A percentile compares a stretch with the other conserved stretches of the same genome.
These are phyloP conservation scores for Rhizophagus prolifer DNA, from an alignment of 192 early-diverging fungal genomes.

Conservation along the genomic window DNA sequence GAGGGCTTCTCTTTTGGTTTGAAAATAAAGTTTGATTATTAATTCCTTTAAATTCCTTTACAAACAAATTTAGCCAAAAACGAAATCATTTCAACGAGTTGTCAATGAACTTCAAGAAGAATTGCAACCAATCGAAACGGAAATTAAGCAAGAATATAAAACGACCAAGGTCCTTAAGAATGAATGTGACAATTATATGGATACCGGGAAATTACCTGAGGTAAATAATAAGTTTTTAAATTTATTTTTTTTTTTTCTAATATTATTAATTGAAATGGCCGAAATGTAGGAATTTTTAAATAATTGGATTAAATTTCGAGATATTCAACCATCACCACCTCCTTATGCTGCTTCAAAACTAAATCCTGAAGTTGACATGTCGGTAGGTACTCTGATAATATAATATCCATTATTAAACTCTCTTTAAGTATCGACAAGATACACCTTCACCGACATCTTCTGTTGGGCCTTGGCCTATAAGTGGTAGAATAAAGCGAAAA, in stretches of 20 bases:
- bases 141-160: slow-evolving; percentile 29
- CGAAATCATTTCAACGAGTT: slow-evolving; percentile 27
- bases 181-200: slow-evolving; percentile 22
- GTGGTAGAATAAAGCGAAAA: slow-evolving; percentile 31
- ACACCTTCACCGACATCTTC: slow-evolving; percentile 25
- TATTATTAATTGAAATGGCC: no score
- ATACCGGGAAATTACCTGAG: slow-evolving; percentile 9
- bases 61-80: slow-evolving; percentile 22
- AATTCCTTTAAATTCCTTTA: not conserved
- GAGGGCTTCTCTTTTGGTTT: slow-evolving; percentile 26
- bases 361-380: slow-evolving; percentile 26
- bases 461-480: slow-evolving; percentile 22
- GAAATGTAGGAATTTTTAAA: slow-evolving; percentile 14
- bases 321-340: slow-evolving; percentile 26
- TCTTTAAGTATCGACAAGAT: slow-evolving; percentile 33
- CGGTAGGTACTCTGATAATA: not conserved
- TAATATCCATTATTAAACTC: not conserved
- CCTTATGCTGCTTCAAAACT: slow-evolving; percentile 24
- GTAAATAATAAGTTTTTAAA: slow-evolving; percentile 1
- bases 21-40: not conserved
- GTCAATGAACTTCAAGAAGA: slow-evolving; percentile 29
- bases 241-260: not conserved
- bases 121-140: slow-evolving; percentile 21
- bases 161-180: slow-evolving; percentile 28
- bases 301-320: slow-evolving; percentile 27